Base-by-base conservation (phyloP, 768 basidiomycete genomes). In the Russula lepida region DNA sequence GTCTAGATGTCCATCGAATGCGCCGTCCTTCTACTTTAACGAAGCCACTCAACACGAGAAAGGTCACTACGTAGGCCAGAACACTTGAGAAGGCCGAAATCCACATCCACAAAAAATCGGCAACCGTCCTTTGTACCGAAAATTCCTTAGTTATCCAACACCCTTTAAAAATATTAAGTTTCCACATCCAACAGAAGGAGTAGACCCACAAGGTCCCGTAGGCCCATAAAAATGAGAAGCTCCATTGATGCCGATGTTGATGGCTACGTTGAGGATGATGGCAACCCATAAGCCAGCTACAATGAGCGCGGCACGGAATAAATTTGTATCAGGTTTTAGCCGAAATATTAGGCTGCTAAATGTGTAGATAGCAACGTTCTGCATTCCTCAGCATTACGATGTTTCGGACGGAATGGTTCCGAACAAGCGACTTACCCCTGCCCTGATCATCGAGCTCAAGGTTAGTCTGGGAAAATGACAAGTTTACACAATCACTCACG, bases 51-150 rank as follows among this genome's bases (percentile, higher is more conserved):
- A 81, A 70, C 12, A 77, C 73, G 15, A 81, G 67, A 48, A 75
- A 77, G 65, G 79, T 77, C 39, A 77, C 72, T 6, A 74, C 66
- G 62, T 82, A 82, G 7, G 81, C 71, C 13, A 78, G 54, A 41
- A 77, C 50, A 70, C 78, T 78, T 12, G 74, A 51, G 32, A 77
- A 66, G 2, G 74, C 78, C 0, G 80, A 70, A 6, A 77, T 56
- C 81, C 81, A 83, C 44, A 81, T 69, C 78, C 79, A 81, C n/a
- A 79, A 56, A 59, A 81, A 82, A 59, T 81, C 81, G 4, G 80
- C 73, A 9, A 74, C 74, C 13, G 81, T 76, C 50, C 72, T 73
- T 60, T 80, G 75, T 6, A 68, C 67, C 15, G 59, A 60, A 63
- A 71, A 79, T 0, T 69, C 59, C 4, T 66, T 41, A 4, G 64